Base-by-base conservation (phyloP, 2,329 filamentous ascomycete genomes). In the Penicillium psychrosexuale region DNA sequence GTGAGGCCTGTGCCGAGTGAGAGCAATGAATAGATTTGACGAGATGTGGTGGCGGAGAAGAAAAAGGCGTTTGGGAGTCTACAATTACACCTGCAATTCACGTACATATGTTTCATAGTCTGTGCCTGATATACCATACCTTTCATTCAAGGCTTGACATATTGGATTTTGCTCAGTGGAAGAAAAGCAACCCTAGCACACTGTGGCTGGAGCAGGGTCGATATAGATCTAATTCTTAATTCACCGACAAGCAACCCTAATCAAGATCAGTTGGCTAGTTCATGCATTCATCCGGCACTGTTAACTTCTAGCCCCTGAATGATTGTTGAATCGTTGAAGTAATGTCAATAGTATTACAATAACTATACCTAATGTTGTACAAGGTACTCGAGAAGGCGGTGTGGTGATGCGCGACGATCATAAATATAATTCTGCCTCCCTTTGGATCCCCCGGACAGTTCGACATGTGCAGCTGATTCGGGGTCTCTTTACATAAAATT, bases 41-140 rank as follows among this genome's bases (percentile, higher is more conserved):
- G 37, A 50, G 30, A 17, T 7, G 24, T 9, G 17, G 36, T 45
- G 45, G 30, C 33, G 27, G 19, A 33, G 43, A 28, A 47, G 28
- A 33, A 48, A 52, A 48, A 39, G 55, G 60, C 53, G 51, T 60
- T 58, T 51, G 52, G 58, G 53, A 55, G 52, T 55, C 34, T 28
- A 50, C 39, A 34, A 51, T 54, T 51, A 33, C 47, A 54, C 27
- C 50, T 52, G 43, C 34, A 34, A 34, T 47, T 39, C 45, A 50
- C 39, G 34, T 55, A 47, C 53, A 51, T 55, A 52, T 47, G 48
- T 46, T 55, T 52, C 42, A 46, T 55, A 51, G 28, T 46, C 31
- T 46, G 17, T 40, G 33, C 17, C 38, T 44, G 51, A 50, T 53
- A 53, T 50, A 53, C 38, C 37, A 33, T 38, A 46, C 40, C 33